A percentile compares a stretch with the other conserved stretches of the same genome.
Conservation (phyloP, 2,329 filamentous ascomycete species). For the Alternaria sp. region DNA sequence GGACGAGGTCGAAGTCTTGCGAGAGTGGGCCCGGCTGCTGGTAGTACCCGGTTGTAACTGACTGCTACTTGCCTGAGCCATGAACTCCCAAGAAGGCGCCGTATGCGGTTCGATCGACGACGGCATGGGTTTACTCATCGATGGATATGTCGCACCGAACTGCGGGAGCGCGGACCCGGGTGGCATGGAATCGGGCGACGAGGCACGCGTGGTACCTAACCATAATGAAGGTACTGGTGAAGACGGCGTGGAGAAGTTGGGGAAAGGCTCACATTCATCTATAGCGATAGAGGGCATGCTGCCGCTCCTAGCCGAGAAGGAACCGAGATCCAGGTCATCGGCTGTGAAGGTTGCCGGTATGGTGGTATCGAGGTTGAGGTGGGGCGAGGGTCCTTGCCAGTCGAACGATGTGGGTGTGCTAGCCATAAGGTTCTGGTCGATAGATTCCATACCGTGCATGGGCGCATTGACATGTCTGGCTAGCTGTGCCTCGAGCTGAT, state of each 20-base stretch:
- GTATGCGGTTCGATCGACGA: constrained; percentile 39
- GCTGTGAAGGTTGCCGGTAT: constrained; percentile 33
- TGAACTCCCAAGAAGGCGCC: constrained; percentile 45
- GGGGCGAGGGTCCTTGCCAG: constrained; percentile 38
- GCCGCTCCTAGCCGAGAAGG: constrained; percentile 32
- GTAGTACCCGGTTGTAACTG: constrained; percentile 30
- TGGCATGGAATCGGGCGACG: constrained; percentile 41
- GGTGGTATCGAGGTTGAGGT: constrained; percentile 36
- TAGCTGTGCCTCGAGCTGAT: constrained; percentile 46
- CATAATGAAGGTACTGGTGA: constrained; percentile 48
- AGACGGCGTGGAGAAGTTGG: constrained; percentile 35
- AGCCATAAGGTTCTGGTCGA: constrained; percentile 37
- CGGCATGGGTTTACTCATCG: constrained; percentile 26
- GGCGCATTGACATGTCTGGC: constrained; percentile 44
- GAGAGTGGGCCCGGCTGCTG: constrained; percentile 33
- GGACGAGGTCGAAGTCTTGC: constrained; percentile 44
- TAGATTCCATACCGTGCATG: constrained; percentile 47
- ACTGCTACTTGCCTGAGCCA: constrained; percentile 31
- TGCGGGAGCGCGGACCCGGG: constrained; percentile 35
- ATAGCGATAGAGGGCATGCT: constrained; percentile 46
- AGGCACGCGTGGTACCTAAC: constrained; percentile 46
- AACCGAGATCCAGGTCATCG: constrained; percentile 31
- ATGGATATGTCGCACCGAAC: constrained; percentile 24
- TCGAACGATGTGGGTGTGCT: constrained; percentile 36
- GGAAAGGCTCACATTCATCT: constrained; percentile 45